Base-by-base conservation (phyloP, 176 grass and related monocot genomes). In the Aegilops bicornis region DNA sequence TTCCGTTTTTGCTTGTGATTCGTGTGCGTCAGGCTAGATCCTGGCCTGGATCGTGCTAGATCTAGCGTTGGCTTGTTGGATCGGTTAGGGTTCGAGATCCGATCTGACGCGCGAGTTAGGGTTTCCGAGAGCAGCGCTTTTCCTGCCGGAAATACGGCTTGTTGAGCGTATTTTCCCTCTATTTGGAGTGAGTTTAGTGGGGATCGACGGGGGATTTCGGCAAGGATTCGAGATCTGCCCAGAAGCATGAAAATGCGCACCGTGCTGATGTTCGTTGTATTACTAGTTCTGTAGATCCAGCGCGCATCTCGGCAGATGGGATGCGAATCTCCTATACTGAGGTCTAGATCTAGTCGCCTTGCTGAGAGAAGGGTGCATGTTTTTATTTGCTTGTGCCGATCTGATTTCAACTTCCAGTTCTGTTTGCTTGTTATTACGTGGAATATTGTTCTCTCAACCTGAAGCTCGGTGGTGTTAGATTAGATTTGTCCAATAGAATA, bases 301-400 rank as follows among this genome's bases (percentile, higher is more conserved):
- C 22, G 8, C 16, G 3, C 24, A 56, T 66, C 8, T 29, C 12
- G n/a, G n/a, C 35, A 7, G 20, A 77, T 52, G 59, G 16, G 15
- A 7, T 36, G 27, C 42, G 22, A 6, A 12, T 23, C 7, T 20
- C 25, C 12, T 50, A 0, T 4, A 22, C 0, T 5, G 33, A 23
- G 42, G 10, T 69, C 33, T 79, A 86, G 64, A 86, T 86, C 43
- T 86, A 43, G 64, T 3, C 10, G 7, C 62, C 6, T 65, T 31
- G 3, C 8, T 60, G 20, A 11, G 4, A 33, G 8, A 24, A n/a
- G 30, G 23, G 39, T 3, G 13, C 20, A 17, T 8, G 7, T 62
- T 71, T 10, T 14, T 70, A 3, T 32, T 24, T 25, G 32, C 48
- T 52, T 22, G 7, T 9, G 43, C 20, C 19, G 3, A 12, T 67